Conservation (phyloP, 140 eudicot genomes). For the Stevia rebaudiana region DNA sequence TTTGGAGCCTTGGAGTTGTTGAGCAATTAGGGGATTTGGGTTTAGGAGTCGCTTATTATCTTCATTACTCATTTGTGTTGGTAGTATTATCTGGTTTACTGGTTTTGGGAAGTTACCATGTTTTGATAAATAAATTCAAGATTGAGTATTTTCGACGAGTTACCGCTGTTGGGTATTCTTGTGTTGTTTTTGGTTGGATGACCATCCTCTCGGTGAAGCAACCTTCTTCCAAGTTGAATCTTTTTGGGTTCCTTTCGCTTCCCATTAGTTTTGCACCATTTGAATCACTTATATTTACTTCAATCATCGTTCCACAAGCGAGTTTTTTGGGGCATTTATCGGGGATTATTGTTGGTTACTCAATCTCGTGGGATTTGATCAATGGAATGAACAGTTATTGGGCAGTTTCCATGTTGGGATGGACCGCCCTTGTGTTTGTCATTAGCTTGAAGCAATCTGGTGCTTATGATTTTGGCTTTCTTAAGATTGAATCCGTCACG, state of each 20-base stretch:
- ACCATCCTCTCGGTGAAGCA: slow-evolving; percentile 79
- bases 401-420: slow-evolving; percentile 79
- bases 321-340: slow-evolving; percentile 93
- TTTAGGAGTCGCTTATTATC: slow-evolving; percentile 61
- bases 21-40: slow-evolving; percentile 72
- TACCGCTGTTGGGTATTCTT: slow-evolving; percentile 93
- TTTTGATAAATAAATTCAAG: slow-evolving; percentile 63
- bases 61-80: slow-evolving; percentile 70
- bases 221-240: slow-evolving; percentile 75
- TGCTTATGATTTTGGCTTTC: slow-evolving; percentile 56
- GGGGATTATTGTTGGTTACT: slow-evolving; percentile 83
- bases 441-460: slow-evolving; percentile 85
- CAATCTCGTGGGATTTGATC: slow-evolving; percentile 87
- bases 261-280: slow-evolving; percentile 98
- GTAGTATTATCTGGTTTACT: slow-evolving; percentile 61
- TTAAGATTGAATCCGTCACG: slow-evolving; percentile 78
- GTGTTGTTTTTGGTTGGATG: slow-evolving; percentile 99
- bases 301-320: slow-evolving; percentile 94
- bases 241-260: slow-evolving; percentile 81
- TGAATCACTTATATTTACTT: slow-evolving; percentile 81
- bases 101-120: slow-evolving; percentile 68
- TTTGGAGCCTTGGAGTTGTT: slow-evolving; percentile 89
- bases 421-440: slow-evolving; percentile 63
- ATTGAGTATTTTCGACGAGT: slow-evolving; percentile 79
- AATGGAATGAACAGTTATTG: slow-evolving; percentile 90